Evolutionary conservation across 2,329 filamentous ascomycete species (phyloP), one percentile per base, ranked within the genome.

Genomic region (Talaromyces albobiverticillius): DNA sequence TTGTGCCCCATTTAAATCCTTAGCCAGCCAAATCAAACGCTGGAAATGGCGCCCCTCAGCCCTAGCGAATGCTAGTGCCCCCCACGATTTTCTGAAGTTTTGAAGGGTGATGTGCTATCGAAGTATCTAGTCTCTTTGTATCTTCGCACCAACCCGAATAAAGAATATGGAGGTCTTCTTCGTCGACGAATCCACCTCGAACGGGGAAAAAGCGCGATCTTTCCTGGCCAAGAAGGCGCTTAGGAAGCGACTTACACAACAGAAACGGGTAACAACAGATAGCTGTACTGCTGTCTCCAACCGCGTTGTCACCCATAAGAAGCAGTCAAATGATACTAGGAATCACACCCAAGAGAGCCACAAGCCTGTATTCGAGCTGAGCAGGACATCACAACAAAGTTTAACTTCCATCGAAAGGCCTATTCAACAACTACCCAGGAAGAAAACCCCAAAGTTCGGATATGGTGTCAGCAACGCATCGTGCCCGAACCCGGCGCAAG

Each of bases 81-180:
- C n/a, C n/a, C n/a, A n/a, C n/a, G n/a, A n/a, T n/a, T n/a, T n/a
- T n/a, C n/a, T n/a, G n/a, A n/a, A n/a, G n/a, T n/a, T n/a, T n/a
- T n/a, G n/a, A n/a, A n/a, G n/a, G n/a, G n/a, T n/a, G n/a, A n/a
- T n/a, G n/a, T n/a, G n/a, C n/a, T n/a, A n/a, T n/a, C n/a, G n/a
- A n/a, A n/a, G n/a, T n/a, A n/a, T n/a, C n/a, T n/a, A n/a, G n/a
- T n/a, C n/a, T n/a, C n/a, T n/a, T n/a, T n/a, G n/a, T n/a, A n/a
- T n/a, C n/a, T n/a, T n/a, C n/a, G 6, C 10, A 16, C 4, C n/a
- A 18, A 13, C 6, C 9, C 32, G 11, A 36, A 16, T 16, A 14
- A n/a, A 34, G 3, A 25, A 36, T 14, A 52, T 52, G 50, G 50
- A 52, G 16, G 23, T 52, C 22, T 52, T 52, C 41, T 52, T 52